These are phyloP conservation scores for Artemisia tridentata DNA, from an alignment of 129 eudicot species.

Conservation along the genomic window DNA sequence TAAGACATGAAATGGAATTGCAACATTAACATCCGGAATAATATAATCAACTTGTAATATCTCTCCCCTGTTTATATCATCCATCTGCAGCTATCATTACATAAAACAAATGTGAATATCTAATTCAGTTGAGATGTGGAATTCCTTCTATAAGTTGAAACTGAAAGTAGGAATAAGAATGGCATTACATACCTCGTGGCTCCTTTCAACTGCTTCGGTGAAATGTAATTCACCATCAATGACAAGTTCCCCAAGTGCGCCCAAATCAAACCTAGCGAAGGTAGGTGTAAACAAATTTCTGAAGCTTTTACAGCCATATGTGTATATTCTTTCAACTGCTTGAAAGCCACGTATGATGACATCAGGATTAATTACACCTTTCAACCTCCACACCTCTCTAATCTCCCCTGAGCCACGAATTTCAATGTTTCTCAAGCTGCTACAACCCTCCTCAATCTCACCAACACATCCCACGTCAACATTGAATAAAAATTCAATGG, in stretches of 20 bases:
- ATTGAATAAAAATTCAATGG: too few relatives aligned
- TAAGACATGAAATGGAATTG: constrained; percentile 13
- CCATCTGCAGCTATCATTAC: background rate
- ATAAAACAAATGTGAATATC: too few relatives aligned
- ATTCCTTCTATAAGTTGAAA: too few relatives aligned
- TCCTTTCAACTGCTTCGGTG: background rate
- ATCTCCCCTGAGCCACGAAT: too few relatives aligned
- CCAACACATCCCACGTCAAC: too few relatives aligned
- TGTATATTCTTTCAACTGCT: background rate
- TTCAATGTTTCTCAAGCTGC: too few relatives aligned
- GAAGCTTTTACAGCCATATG: background rate
- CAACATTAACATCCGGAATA: background rate
- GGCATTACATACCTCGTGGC: background rate
- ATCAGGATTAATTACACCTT: background rate
- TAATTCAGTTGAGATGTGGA: too few relatives aligned
- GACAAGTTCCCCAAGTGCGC: background rate
- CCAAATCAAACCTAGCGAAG: background rate
- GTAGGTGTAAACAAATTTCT: background rate
- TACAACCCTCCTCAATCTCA: too few relatives aligned
- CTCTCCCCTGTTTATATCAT: background rate
- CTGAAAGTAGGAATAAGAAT: too few relatives aligned
- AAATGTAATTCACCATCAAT: background rate
- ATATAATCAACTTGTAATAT: background rate
- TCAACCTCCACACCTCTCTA: background rate
- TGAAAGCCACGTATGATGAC: background rate